Conservation (phyloP, 768 basidiomycete species). For the Russula brevipes region DNA sequence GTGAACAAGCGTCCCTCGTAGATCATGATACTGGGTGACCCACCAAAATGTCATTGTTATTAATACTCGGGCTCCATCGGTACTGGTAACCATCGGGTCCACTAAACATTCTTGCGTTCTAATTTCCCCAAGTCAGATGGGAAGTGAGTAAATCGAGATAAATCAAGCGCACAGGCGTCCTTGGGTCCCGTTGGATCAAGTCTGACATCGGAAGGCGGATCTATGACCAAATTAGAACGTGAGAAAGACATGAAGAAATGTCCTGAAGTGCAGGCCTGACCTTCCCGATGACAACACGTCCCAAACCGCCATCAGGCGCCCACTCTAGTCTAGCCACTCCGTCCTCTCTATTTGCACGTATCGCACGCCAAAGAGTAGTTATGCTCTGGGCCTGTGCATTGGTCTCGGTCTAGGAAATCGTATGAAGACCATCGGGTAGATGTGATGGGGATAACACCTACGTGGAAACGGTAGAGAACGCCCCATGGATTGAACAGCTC, state of each 20-base stretch:
- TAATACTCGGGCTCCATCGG: slow-evolving; percentile 67
- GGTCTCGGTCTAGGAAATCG: slow-evolving; percentile 51
- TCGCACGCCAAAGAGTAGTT: slow-evolving; percentile 75
- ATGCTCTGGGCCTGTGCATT: slow-evolving; percentile 59
- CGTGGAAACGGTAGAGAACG: slow-evolving; percentile 75
- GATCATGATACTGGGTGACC: slow-evolving; percentile 20
- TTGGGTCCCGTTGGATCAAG: slow-evolving; percentile 65
- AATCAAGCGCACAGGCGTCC: slow-evolving; percentile 47
- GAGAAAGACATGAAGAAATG: slow-evolving; percentile 18
- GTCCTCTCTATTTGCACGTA: slow-evolving; percentile 81
- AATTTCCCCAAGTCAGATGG: slow-evolving; percentile 14
- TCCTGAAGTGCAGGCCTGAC: slow-evolving; percentile 44
- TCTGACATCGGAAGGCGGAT: slow-evolving; percentile 78
- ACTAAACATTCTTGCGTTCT: slow-evolving; percentile 54
- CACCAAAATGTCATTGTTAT: slow-evolving; percentile 52
- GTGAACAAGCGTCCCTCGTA: too few species aligned
- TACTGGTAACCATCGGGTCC: slow-evolving; percentile 80
- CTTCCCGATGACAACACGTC: slow-evolving; percentile 82
- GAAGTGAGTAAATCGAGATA: slow-evolving; percentile 12
- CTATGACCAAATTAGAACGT: slow-evolving; percentile 36
- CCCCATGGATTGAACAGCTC: slow-evolving; percentile 78
- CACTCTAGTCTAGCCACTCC: slow-evolving; percentile 86
- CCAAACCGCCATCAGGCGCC: slow-evolving; percentile 76
- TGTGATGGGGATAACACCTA: slow-evolving; percentile 33
- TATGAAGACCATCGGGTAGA: slow-evolving; percentile 28